These are phyloP conservation scores for Fusarium sp. DNA, from an alignment of 2,329 filamentous ascomycete genomes.

Conservation along the genomic window DNA sequence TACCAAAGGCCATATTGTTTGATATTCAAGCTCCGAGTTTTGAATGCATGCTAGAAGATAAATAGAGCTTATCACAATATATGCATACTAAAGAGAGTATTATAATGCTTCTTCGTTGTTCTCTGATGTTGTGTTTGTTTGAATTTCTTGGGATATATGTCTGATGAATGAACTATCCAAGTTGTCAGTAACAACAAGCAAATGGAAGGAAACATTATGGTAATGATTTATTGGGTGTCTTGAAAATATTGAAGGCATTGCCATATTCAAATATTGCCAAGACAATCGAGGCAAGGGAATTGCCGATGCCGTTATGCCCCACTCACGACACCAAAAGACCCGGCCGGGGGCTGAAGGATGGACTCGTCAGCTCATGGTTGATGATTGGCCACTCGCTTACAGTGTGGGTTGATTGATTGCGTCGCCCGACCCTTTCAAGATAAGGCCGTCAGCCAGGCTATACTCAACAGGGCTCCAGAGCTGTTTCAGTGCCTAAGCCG, in stretches of 20 bases:
- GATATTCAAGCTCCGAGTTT: neutral
- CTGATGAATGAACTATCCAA: neutral
- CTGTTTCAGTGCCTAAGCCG: slow-evolving; percentile 15
- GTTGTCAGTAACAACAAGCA: neutral
- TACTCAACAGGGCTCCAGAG: slow-evolving; percentile 7
- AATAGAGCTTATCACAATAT: slow-evolving; percentile 9
- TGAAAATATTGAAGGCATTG: neutral
- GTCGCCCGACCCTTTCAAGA: slow-evolving; percentile 21
- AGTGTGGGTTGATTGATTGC: slow-evolving; percentile 35
- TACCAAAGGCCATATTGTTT: neutral
- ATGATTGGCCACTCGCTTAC: slow-evolving; percentile 41
- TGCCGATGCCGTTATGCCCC: slow-evolving; percentile 32
- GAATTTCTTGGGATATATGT: slow-evolving; percentile 9
- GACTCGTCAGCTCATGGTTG: slow-evolving; percentile 48
- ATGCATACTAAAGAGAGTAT: neutral
- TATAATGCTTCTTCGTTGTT: neutral
- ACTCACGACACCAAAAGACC: slow-evolving; percentile 9
- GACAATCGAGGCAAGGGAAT: slow-evolving; percentile 17
- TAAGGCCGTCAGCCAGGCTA: slow-evolving; percentile 12
- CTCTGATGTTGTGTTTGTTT: slow-evolving; percentile 2
- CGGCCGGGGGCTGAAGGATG: slow-evolving; percentile 32
- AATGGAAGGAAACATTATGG: neutral
- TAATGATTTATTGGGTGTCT: neutral
- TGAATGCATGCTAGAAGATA: neutral
- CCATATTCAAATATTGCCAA: slow-evolving; percentile 13